These are phyloP conservation scores for Ceratocystis variospora DNA, from an alignment of 2,329 filamentous ascomycete species.

Conservation along the genomic window DNA sequence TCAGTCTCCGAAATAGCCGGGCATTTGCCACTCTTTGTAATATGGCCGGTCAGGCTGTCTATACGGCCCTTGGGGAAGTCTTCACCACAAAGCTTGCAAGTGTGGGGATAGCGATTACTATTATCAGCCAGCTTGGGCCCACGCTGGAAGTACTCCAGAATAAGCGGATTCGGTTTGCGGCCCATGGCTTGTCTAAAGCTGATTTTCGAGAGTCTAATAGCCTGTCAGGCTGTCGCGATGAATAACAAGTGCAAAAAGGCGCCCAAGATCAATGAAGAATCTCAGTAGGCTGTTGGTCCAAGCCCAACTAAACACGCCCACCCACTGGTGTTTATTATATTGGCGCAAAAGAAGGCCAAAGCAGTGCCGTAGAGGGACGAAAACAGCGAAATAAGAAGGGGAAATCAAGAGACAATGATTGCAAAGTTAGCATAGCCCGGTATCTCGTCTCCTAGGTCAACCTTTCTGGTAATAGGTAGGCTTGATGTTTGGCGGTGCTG, in stretches of 20 bases:
- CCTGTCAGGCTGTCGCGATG: neutral
- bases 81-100: constrained; percentile 76
- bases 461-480: neutral
- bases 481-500: constrained; percentile 8
- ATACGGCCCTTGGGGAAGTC: constrained; percentile 82
- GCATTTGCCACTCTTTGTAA: constrained; percentile 61
- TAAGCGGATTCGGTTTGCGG: constrained; percentile 68
- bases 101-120: constrained; percentile 84
- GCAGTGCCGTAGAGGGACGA: neutral
- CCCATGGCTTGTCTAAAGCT: constrained; percentile 43
- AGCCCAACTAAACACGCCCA: neutral
- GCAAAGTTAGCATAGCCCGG: neutral
- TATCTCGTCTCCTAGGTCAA: neutral
- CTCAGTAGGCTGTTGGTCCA: neutral
- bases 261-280: neutral
- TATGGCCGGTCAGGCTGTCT: constrained; percentile 66
- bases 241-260: neutral
- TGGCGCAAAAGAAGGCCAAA: neutral
- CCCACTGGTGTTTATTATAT: neutral
- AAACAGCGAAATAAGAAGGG: neutral
- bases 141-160: constrained; percentile 77
- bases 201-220: neutral
- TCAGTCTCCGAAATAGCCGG: constrained; percentile 62
- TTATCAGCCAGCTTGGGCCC: constrained; percentile 77
- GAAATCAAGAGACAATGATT: neutral